Base-by-base conservation (phyloP, 208 protist genomes). In the Trichomonas gallinae region DNA sequence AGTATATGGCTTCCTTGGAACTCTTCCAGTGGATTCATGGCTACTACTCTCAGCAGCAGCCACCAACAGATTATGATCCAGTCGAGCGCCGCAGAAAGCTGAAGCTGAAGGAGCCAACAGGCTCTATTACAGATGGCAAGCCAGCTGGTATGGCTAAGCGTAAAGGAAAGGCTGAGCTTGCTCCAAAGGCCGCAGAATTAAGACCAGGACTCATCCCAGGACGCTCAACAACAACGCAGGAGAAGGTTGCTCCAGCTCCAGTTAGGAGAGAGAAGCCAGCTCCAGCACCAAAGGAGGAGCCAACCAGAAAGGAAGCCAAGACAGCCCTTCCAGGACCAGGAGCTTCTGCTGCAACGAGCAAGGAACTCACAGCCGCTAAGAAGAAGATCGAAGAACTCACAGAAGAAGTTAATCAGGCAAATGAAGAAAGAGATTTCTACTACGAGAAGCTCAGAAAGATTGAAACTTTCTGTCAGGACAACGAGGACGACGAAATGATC, bases 381-480 rank as follows among this genome's bases (percentile, higher is more conserved):
- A 51, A 23, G 13, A 34, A 93, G 21, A 38, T 93, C 26, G n/a
- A 48, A 38, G 87, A 93, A 51, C 44, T 93, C 15, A 51, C 9
- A 34, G 87, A 93, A 38, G 87, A 93, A 51, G 44, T 93, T 51
- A 44, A 48, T 34, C 87, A 93, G n/a, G 45, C 44, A 31, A 93
- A 51, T 38, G 40, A 93, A 51, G 87, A 93, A 58, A 93, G 87
- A 93, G 87, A 93, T 51, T 93, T 93, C 31, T 93, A 93, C 38
- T 93, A 93, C 44, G 44, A 93, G 1, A 93, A 93, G n/a, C n/a
- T 93, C 8, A 48, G 87, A 51, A 93, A 93, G 45, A 38, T 93
- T 51, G 87, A 93, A 93, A 44, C 42, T 51, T 93, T 38, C 31
- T 93, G 87, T 26, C 87, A 93, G 44, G 87, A 93, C 31, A 23